These are phyloP conservation scores for Fusarium fracticaudum DNA, from an alignment of 2,329 filamentous ascomycete species.

Conservation along the genomic window DNA sequence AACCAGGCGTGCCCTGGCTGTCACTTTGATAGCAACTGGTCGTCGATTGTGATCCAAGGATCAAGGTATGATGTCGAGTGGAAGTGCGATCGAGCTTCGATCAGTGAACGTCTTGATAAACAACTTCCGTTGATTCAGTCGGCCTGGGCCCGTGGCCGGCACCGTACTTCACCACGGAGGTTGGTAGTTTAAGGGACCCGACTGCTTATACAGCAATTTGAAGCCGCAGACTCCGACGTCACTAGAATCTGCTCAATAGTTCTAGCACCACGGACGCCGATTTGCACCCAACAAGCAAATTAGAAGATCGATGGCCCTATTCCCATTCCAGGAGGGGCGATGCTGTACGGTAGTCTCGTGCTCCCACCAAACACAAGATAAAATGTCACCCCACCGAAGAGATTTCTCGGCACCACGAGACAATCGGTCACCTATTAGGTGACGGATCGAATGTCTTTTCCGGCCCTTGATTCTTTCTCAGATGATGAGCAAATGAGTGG, in stretches of 20 bases:
- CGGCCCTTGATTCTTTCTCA: conserved; percentile 19
- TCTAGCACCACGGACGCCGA: conserved; percentile 39
- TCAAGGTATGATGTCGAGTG: conserved; percentile 5
- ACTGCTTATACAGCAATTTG: conserved; percentile 40
- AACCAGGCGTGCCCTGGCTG: conserved; percentile 17
- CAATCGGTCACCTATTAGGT: conserved; percentile 41
- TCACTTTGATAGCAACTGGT: conserved; percentile 11
- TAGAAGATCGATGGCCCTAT: conserved; percentile 22
- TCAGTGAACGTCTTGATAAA: conserved; percentile 34
- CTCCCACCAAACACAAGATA: conserved; percentile 29
- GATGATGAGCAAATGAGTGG: conserved; percentile 34
- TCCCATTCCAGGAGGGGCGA: conserved; percentile 34
- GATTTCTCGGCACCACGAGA: conserved; percentile 45
- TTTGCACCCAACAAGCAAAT: conserved; percentile 33
- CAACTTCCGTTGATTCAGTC: conserved; percentile 18
- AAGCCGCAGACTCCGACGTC: conserved; percentile 39
- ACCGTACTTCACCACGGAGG: conserved; percentile 29
- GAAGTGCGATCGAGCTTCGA: conserved; percentile 13
- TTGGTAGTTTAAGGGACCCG: conserved; percentile 29
- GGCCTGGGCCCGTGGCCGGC: conserved; percentile 36
- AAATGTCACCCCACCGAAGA: conserved; percentile 44
- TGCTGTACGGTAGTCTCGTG: conserved; percentile 39
- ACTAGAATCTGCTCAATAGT: conserved; percentile 36
- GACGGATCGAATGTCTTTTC: conserved; percentile 41
- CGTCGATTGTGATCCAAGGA: conserved; percentile 3